Conservation (phyloP, 441 rosid genomes). For the Iberis amara region DNA sequence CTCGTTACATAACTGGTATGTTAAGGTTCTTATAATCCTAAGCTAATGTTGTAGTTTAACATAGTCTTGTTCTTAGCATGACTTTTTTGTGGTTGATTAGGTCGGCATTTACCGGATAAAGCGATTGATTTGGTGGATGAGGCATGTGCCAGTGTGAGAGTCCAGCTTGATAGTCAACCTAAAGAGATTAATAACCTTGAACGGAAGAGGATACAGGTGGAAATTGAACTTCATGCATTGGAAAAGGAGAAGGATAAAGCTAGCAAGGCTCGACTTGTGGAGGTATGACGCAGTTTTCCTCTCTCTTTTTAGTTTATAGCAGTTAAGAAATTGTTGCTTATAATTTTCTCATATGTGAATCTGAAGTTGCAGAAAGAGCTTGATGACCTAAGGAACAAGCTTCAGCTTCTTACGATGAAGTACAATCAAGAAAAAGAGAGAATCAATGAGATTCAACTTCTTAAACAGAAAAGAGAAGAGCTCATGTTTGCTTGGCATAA, state of each 20-base stretch:
- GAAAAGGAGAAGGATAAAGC: conserved; percentile 94
- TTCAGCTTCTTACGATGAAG: conserved; percentile 85
- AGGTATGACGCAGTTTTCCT: conserved; percentile 39
- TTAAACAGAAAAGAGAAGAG: conserved; percentile 83
- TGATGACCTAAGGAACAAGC: conserved; percentile 86
- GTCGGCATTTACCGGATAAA: conserved; percentile 90
- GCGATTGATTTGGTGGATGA: conserved; percentile 94
- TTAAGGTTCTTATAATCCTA: neutral
- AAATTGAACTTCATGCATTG: conserved; percentile 79
- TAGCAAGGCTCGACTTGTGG: conserved; percentile 75
- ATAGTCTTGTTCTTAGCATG: conserved; percentile 4
- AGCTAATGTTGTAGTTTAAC: neutral
- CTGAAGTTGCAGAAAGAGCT: conserved; percentile 76
- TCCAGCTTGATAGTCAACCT: conserved; percentile 90
- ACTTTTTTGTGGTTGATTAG: conserved; percentile 28
- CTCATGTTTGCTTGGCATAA: conserved; percentile 62
- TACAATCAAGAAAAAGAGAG: conserved; percentile 80
- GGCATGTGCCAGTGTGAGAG: conserved; percentile 75
- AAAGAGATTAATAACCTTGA: conserved; percentile 89
- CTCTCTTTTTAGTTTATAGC: neutral
- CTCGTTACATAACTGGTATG: conserved; percentile 80
- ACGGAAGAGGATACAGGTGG: conserved; percentile 79
- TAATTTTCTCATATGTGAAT: neutral
- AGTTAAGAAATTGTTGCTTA: neutral
- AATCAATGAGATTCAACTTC: conserved; percentile 69